A percentile compares a stretch with the other conserved stretches of the same genome.
These are phyloP conservation scores for Salvia rosmarinus DNA, from an alignment of 257 asterid genomes.

Conservation along the genomic window DNA sequence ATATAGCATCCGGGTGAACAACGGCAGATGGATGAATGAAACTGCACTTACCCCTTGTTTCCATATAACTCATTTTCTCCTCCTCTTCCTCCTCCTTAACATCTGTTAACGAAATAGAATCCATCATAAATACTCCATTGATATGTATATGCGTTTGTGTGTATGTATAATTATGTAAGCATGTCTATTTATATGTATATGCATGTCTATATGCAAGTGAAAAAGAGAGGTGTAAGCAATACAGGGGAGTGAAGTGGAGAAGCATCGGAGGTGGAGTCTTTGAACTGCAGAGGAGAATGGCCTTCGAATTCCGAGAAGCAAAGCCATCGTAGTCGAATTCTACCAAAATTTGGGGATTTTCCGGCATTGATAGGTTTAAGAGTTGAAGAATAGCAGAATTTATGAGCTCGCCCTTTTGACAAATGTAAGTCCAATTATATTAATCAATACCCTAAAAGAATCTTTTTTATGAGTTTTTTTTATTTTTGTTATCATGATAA, in stretches of 20 bases:
- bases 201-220: neutral
- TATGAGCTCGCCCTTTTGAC: neutral
- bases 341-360: slow-evolving; percentile 7
- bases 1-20: slow-evolving; percentile 67
- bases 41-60: slow-evolving; percentile 32
- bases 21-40: slow-evolving; percentile 69
- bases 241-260: slow-evolving; percentile 57
- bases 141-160: neutral
- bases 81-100: slow-evolving; percentile 50
- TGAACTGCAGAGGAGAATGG: slow-evolving; percentile 44
- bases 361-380: slow-evolving; percentile 4
- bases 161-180: neutral
- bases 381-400: neutral
- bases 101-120: slow-evolving; percentile 42
- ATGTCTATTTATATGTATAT: neutral
- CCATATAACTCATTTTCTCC: slow-evolving; percentile 35
- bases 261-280: slow-evolving; percentile 38
- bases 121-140: neutral
- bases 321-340: slow-evolving; percentile 35
- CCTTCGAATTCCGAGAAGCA: slow-evolving; percentile 36
- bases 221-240: slow-evolving; percentile 24
- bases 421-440: neutral
- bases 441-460: neutral
- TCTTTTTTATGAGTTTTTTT: too few relatives aligned
- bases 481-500: too few relatives aligned